Evolutionary conservation across 306 rosid species (phyloP), one percentile per base, ranked within the genome.

Genomic region (Purshia tridentata): DNA sequence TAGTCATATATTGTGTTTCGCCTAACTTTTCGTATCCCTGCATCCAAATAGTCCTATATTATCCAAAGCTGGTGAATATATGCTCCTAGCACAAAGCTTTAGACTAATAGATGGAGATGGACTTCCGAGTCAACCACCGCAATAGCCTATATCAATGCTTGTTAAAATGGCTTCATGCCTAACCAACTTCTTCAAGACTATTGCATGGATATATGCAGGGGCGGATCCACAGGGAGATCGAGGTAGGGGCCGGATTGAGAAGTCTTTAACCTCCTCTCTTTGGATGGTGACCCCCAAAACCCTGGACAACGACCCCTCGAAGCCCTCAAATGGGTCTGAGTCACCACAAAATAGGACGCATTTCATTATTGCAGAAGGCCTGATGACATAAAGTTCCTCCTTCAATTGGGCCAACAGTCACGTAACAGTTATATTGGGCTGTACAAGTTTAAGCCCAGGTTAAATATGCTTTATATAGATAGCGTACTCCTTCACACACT

Each of bases 1-100:
- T 18, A 50, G 62, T 69, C n/a, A 39, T 37, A 19, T 3, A 1
- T 63, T 47, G 0, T 14, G 11, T 51, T 50, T 40, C 44, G 70
- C 65, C n/a, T 45, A 77, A 60, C 76, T 2, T 41, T 14, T 8
- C 23, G 56, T 7, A 49, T 49, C 41, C 61, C 62, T 35, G 54
- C 54, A 42, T 52, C 52, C 19, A 41, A 5, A 16, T n/a, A 20
- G 22, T 19, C 46, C 5, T 6, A 55, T 6, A 55, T 55, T 3
- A 51, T 19, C 20, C 3, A 7, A 61, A 13, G 16, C 5, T 11
- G 11, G 35, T 7, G 51, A 18, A 52, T 40, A 53, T 69, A 18
- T 69, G 55, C 73, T 40, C 8, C 7, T 6, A 0, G 10, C 39
- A 57, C 23, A 57, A 57, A 0, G 63, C 8, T 29, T 22, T 23